Percentiles rank a stretch among this genome's conserved stretches.
Evolutionary conservation across 179 eudicot genomes (phyloP).

Genomic region (Dionaea muscipula): DNA sequence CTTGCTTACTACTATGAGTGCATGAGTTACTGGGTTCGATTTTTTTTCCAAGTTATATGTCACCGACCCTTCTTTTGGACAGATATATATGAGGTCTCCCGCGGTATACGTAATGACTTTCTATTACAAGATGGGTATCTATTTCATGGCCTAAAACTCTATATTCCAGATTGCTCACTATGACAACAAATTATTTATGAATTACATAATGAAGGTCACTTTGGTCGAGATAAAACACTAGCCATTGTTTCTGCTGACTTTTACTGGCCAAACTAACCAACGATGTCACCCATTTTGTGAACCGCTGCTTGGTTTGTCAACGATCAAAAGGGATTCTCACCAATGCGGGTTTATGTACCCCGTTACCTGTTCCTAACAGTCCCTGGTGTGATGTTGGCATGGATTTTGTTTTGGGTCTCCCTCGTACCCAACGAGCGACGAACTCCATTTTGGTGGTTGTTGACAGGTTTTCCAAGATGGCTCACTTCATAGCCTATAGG

Average conservation of each 20-base stretch:
- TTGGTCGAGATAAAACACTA: neutral
- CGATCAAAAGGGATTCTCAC: neutral
- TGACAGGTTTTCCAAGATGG: neutral
- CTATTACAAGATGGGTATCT: neutral
- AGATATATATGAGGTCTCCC: neutral
- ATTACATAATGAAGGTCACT: neutral
- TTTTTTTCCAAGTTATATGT: neutral
- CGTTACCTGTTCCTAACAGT: neutral
- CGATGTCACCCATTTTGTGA: neutral
- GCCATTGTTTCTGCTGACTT: neutral
- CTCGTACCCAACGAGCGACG: neutral
- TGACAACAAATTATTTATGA: no score
- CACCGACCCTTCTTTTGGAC: neutral
- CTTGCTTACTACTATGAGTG: neutral
- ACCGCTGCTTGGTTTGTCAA: neutral
- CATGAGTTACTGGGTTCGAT: neutral
- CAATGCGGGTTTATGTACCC: no score
- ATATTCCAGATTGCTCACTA: no score
- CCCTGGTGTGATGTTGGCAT: neutral
- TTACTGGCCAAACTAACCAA: neutral
- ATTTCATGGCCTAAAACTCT: neutral
- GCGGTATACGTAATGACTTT: neutral
- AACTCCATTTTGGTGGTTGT: slow-evolving; percentile 1
- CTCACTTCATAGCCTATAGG: neutral
- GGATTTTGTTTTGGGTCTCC: neutral